Conservation (phyloP, 345 rosid species). For the Cardamine chenopodiifolia region DNA sequence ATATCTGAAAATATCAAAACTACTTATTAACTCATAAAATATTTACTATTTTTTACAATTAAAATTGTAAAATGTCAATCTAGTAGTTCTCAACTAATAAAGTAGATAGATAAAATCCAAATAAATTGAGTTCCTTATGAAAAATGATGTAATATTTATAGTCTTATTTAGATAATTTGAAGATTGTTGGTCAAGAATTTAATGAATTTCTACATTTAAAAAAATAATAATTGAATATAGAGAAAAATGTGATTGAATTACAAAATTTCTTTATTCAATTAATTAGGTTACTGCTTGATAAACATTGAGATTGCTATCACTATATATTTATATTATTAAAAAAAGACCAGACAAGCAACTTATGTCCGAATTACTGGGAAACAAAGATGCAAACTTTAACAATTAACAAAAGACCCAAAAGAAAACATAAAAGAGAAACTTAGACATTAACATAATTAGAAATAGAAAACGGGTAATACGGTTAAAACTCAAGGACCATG, state of each 20-base stretch:
- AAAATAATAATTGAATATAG: too few species aligned
- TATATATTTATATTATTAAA: neutral
- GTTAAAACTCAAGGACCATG: neutral
- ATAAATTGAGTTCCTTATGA: neutral
- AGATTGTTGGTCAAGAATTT: neutral
- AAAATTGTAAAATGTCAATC: neutral
- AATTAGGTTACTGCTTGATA: too few species aligned
- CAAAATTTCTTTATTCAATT: too few species aligned
- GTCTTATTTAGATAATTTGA: neutral
- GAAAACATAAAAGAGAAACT: neutral
- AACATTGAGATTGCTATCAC: neutral
- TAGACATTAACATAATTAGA: neutral
- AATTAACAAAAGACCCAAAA: neutral
- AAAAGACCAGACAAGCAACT: neutral
- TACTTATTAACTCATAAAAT: neutral
- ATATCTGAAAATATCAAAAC: neutral
- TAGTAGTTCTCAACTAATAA: neutral
- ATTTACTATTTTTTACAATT: neutral
- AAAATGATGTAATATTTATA: neutral
- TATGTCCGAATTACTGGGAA: neutral
- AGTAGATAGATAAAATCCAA: conserved; percentile 2
- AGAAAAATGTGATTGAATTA: too few species aligned
- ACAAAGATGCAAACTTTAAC: neutral
- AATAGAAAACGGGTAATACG: neutral
- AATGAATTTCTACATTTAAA: neutral